These are phyloP conservation scores for Sporodiniella umbellata DNA, from an alignment of 371 early-diverging fungal genomes.

Conservation along the genomic window DNA sequence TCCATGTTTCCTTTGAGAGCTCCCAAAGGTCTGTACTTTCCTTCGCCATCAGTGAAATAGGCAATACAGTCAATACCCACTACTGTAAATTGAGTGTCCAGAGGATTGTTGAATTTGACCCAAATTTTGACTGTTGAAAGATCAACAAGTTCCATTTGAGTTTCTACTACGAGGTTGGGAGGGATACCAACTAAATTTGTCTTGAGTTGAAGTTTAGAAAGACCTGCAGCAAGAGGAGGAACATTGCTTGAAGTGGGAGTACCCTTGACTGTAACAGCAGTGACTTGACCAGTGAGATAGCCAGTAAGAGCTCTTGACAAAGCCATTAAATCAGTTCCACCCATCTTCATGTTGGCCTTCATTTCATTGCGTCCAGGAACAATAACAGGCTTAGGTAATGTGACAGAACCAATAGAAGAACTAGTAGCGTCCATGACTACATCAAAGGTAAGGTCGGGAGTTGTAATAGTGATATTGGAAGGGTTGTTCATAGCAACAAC, in stretches of 20 bases:
- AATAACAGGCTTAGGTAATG: conserved; percentile 27
- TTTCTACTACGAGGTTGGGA: conserved; percentile 21
- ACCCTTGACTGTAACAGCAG: conserved; percentile 43
- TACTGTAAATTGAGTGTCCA: conserved; percentile 39
- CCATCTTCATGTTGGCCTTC: conserved; percentile 25
- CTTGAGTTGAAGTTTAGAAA: conserved; percentile 35
- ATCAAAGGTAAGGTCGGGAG: conserved; percentile 36
- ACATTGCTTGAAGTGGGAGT: conserved; percentile 33
- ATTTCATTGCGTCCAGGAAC: conserved; percentile 22
- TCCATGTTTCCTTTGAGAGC: conserved; percentile 23
- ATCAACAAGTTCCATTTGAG: conserved; percentile 14
- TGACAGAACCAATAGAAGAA: conserved; percentile 17
- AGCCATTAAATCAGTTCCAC: conserved; percentile 15
- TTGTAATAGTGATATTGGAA: conserved; percentile 45
- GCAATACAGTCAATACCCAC: conserved; percentile 12
- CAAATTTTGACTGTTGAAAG: conserved; percentile 8
- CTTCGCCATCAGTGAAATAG: not conserved
- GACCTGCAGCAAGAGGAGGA: conserved; percentile 42
- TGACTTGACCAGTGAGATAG: conserved; percentile 36
- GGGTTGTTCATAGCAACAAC: conserved; percentile 48
- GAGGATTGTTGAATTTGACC: conserved; percentile 47
- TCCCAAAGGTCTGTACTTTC: conserved; percentile 15
- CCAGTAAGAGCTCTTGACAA: conserved; percentile 26
- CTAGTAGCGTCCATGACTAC: conserved; percentile 19
- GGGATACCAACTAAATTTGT: conserved; percentile 42